Base-by-base conservation (phyloP, 495 filamentous ascomycete genomes). In the Penicillium parvum region DNA sequence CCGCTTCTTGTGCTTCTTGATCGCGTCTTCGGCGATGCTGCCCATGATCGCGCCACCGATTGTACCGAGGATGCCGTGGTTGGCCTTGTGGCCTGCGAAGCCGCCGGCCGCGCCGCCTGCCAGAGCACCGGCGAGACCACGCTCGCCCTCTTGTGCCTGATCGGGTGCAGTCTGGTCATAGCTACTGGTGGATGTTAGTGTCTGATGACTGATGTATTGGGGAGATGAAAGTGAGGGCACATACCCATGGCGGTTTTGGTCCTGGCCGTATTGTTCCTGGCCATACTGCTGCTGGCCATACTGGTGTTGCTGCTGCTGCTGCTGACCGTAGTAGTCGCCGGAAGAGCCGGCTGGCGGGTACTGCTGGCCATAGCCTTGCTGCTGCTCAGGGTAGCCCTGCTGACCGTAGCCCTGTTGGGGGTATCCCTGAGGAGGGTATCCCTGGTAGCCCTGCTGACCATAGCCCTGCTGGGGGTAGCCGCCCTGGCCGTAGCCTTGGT, bases 41-140 rank as follows among this genome's bases (percentile, higher is more conserved):
- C 71, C 71, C 4, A 73, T 61, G 52, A 74, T 68, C 26, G 71
- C 71, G 30, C 71, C 71, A 50, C 71, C 71, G 21, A 74, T 67
- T n/a, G 69, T 64, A 47, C 71, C 69, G 42, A 74, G 68, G 50
- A 73, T 52, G 28, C 71, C 70, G 65, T 73, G 70, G 55, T 69
- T 62, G 46, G 64, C 70, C 62, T 75, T 72, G 69, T 75, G 71
- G 48, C 70, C 71, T 17, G 57, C 62, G 41, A 66, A 71, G 32
- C 61, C 67, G 47, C 69, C 71, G 27, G 67, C 71, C 12, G 65
- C 58, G 55, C 67, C 71, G 45, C 71, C 71, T 30, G 66, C 67
- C 37, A 72, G 57, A 16, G 71, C 68, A 37, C 70, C 68, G 29
- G 57, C 63, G 7, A 75, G 58, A 49, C 70, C 71, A 62, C 72